phyloP scores from a whole-genome alignment of 2,329 filamentous ascomycete genomes.

The Ceratocystis variospora region DNA sequence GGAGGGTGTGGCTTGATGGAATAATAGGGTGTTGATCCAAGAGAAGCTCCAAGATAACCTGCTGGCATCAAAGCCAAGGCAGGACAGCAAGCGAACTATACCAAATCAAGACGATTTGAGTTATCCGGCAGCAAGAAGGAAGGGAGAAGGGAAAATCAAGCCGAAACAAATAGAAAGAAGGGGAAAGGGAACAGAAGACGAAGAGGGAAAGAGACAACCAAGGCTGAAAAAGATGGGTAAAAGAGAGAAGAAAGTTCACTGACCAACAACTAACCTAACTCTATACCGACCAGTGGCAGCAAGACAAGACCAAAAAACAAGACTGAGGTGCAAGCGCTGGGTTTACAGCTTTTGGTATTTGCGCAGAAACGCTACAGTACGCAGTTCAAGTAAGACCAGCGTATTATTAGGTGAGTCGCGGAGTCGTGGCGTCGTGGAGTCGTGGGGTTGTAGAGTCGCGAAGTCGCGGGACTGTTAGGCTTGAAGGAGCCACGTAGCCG shows the following conservation, averaged over 20 bases:
- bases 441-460: too few relatives aligned
- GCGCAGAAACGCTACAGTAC: too few relatives aligned
- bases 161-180: not conserved
- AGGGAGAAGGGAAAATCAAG: not conserved
- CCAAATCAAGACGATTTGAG: conserved; percentile 1
- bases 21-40: too few relatives aligned
- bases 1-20: not conserved
- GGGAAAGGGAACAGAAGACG: not conserved
- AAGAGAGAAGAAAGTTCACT: not conserved
- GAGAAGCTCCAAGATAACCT: too few relatives aligned
- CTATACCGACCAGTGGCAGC: too few relatives aligned
- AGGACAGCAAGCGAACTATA: not conserved
- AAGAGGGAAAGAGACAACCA: not conserved
- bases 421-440: not conserved
- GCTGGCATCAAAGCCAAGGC: too few relatives aligned
- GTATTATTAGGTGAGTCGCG: not conserved
- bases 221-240: not conserved
- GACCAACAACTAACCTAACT: not conserved
- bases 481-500: not conserved
- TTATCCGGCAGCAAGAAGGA: not conserved
- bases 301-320: not conserved
- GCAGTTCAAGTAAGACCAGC: not conserved
- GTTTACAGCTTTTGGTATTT: too few relatives aligned
- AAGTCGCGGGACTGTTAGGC: too few relatives aligned
- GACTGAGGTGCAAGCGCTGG: not conserved